Conservation (phyloP, 2,329 filamentous ascomycete genomes). For the Paecilomyces dactylethromorphus region DNA sequence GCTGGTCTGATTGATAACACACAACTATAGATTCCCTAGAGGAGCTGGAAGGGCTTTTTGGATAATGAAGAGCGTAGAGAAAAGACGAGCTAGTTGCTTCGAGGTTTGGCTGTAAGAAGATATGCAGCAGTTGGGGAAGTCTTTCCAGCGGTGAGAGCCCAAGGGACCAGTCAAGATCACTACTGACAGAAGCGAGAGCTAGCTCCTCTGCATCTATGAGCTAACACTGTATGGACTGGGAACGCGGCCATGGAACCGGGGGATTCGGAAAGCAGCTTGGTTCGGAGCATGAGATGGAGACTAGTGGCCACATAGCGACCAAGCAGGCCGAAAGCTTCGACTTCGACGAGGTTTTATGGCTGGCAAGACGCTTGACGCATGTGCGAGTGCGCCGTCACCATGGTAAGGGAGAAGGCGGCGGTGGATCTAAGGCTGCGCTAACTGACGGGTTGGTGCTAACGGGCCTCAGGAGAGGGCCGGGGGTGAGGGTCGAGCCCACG, state of each 20-base stretch:
- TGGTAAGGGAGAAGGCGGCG: slow-evolving; percentile 3
- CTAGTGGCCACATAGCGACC: neutral
- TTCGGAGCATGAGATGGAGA: neutral
- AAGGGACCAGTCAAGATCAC: neutral
- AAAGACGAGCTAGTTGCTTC: neutral
- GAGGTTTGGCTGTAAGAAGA: neutral
- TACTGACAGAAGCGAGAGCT: neutral
- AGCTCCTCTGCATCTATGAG: neutral
- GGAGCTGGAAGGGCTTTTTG: neutral
- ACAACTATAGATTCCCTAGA: neutral
- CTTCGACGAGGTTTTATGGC: slow-evolving; percentile 1
- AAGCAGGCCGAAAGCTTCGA: neutral
- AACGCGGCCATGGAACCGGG: slow-evolving; percentile 8
- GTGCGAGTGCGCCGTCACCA: slow-evolving; percentile 6
- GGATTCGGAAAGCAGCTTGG: slow-evolving; percentile 7
- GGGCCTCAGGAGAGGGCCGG: neutral
- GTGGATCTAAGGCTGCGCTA: slow-evolving; percentile 2
- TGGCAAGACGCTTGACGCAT: slow-evolving; percentile 3
- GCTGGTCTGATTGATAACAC: neutral
- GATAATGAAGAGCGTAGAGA: neutral
- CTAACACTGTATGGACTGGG: neutral
- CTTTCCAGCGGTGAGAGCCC: neutral
- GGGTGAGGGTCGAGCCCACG: neutral
- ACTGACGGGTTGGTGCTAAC: neutral
- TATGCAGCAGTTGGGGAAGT: neutral